Conservation (phyloP, 768 basidiomycete genomes). For the Tricholoma saponaceum region DNA sequence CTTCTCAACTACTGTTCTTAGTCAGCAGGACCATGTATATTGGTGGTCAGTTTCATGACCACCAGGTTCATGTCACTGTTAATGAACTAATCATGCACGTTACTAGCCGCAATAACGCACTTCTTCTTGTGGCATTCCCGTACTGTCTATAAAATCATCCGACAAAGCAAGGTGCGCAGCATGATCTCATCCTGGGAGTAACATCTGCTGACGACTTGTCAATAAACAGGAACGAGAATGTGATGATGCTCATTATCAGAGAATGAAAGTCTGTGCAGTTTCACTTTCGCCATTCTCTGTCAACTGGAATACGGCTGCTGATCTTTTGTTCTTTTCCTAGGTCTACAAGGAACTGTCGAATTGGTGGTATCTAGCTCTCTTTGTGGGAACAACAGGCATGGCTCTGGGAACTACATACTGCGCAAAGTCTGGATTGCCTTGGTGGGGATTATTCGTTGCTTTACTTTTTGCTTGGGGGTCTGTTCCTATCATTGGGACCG, state of each 20-base stretch:
- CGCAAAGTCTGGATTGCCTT: conserved; percentile 31
- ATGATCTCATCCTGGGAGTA: background rate
- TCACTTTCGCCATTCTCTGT: background rate
- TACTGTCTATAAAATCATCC: conserved; percentile 33
- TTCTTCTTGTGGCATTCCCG: conserved; percentile 45
- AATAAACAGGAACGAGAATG: conserved; percentile 29
- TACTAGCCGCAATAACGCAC: conserved; percentile 30
- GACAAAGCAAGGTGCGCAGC: conserved; percentile 18
- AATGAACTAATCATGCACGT: background rate
- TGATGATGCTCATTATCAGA: conserved; percentile 32
- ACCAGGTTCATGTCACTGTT: background rate
- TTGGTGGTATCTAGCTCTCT: conserved; percentile 31
- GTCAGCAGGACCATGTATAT: conserved; percentile 34
- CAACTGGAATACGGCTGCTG: background rate
- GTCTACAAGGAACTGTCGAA: conserved; percentile 32
- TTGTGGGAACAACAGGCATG: conserved; percentile 25
- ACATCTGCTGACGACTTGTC: conserved; percentile 23
- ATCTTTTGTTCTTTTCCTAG: conserved; percentile 5
- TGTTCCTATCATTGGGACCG: conserved; percentile 45
- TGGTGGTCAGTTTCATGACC: conserved; percentile 24
- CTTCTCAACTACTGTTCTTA: conserved; percentile 37
- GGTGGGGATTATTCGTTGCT: conserved; percentile 34
- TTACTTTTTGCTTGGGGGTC: conserved; percentile 36
- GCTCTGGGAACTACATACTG: conserved; percentile 31
- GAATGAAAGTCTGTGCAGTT: conserved; percentile 27